Conservation (phyloP, 805 yeast genomes). For the Trichomonascus vanleenenianus region DNA sequence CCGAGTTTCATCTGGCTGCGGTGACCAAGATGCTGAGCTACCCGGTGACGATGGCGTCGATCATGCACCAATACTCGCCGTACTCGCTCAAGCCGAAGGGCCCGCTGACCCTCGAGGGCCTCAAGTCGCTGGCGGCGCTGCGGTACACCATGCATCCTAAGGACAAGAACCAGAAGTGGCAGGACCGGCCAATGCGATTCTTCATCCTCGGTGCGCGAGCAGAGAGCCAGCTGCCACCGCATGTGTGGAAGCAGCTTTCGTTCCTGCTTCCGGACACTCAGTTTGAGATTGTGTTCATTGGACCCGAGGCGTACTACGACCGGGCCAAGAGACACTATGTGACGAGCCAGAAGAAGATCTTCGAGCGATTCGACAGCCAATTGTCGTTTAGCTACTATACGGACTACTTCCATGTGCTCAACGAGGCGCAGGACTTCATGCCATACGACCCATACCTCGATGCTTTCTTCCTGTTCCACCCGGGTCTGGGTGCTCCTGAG, state of each 20-base stretch:
- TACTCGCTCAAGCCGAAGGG: constrained; percentile 76
- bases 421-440: constrained; percentile 89
- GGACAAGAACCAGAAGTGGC: constrained; percentile 48
- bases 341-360: constrained; percentile 42
- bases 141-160: constrained; percentile 82
- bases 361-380: constrained; percentile 65
- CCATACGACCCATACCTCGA: constrained; percentile 98
- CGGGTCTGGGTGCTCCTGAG: constrained; percentile 83
- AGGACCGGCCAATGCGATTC: constrained; percentile 82
- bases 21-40: constrained; percentile 90
- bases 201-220: constrained; percentile 88
- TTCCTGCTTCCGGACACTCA: constrained; percentile 75
- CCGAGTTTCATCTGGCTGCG: constrained; percentile 92
- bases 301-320: constrained; percentile 85
- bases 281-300: constrained; percentile 85
- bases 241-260: constrained; percentile 90
- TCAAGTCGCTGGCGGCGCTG: constrained; percentile 87
- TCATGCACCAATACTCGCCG: constrained; percentile 80
- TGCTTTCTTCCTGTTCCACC: constrained; percentile 89
- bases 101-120: constrained; percentile 84
- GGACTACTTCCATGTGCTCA: constrained; percentile 82
- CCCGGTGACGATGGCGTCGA: constrained; percentile 81
- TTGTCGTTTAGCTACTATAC: constrained; percentile 77
- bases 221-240: constrained; percentile 89
- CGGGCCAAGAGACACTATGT: constrained; percentile 56